Evolutionary conservation across 2,329 filamentous ascomycete genomes (phyloP).

Genomic region (Xylaria sp.): DNA sequence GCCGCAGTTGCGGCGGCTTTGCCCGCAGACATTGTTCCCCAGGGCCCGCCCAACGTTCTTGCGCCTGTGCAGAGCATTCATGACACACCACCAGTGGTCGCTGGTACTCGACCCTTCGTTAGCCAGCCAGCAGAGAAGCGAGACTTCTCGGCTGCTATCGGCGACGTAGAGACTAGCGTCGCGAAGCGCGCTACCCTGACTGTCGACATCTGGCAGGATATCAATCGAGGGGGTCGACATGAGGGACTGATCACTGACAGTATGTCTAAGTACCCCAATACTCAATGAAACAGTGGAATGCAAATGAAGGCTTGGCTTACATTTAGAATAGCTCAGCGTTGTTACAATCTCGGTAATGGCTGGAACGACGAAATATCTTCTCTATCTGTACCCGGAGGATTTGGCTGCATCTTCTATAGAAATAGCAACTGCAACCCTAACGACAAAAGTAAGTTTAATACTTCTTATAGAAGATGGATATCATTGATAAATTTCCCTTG

Average conservation of each 20-base stretch:
- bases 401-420: conserved; percentile 1
- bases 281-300: not conserved
- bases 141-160: not conserved
- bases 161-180: not conserved
- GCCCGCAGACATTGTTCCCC: not conserved
- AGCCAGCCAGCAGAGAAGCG: not conserved
- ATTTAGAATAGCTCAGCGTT: not conserved
- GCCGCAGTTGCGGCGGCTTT: not conserved
- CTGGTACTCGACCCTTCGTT: not conserved
- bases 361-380: conserved; percentile 5
- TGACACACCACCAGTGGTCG: not conserved
- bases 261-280: not conserved
- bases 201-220: not conserved
- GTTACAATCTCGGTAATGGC: not conserved
- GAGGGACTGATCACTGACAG: not conserved
- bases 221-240: not conserved
- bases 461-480: not conserved
- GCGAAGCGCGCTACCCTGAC: not conserved
- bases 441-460: not conserved
- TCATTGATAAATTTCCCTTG: not conserved
- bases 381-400: not conserved
- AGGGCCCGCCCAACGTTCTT: not conserved
- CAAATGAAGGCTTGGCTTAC: not conserved
- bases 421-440: not conserved
- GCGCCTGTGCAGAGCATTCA: not conserved